Evolutionary conservation across 2,329 filamentous ascomycete species (phyloP).

Genomic region (Botryotinia convoluta): DNA sequence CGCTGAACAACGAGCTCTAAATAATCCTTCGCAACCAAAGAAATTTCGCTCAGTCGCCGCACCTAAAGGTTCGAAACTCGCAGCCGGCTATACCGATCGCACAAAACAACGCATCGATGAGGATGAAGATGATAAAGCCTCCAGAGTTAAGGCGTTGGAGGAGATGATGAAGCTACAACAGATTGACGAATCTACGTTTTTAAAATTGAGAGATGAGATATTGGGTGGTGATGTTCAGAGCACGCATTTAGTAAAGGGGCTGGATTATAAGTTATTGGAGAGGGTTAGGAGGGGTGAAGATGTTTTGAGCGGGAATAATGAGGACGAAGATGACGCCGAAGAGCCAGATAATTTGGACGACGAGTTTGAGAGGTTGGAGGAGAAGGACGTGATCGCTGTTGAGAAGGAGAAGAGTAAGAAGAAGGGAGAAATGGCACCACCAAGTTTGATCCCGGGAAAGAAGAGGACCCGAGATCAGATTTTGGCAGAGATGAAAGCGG

Average conservation of each 20-base stretch:
- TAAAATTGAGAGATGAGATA: conserved; percentile 71
- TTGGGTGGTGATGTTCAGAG: conserved; percentile 75
- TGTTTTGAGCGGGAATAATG: conserved; percentile 34
- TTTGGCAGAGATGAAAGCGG: conserved; percentile 63
- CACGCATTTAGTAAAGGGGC: conserved; percentile 86
- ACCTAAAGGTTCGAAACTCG: conserved; percentile 79
- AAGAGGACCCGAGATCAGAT: conserved; percentile 66
- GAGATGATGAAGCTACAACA: conserved; percentile 78
- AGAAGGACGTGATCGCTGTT: conserved; percentile 52
- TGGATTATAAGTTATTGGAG: conserved; percentile 80
- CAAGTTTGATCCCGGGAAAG: conserved; percentile 51
- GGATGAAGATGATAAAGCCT: conserved; percentile 54
- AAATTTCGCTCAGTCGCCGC: conserved; percentile 71
- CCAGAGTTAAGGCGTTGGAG: conserved; percentile 74
- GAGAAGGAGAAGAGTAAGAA: conserved; percentile 49
- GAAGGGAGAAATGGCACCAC: conserved; percentile 59
- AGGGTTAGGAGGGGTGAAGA: conserved; percentile 57
- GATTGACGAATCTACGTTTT: conserved; percentile 77
- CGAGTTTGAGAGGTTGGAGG: conserved; percentile 59
- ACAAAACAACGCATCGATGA: conserved; percentile 59
- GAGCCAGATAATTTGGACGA: conserved; percentile 57
- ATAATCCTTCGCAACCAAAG: conserved; percentile 53
- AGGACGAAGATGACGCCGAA: conserved; percentile 27
- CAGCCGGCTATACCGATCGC: conserved; percentile 80
- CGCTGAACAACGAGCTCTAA: conserved; percentile 57